Evolutionary conservation across 108 stramenopile species (phyloP), one percentile per base, ranked within the genome.

Genomic region (Pinguiococcus pyrenoidosus): DNA sequence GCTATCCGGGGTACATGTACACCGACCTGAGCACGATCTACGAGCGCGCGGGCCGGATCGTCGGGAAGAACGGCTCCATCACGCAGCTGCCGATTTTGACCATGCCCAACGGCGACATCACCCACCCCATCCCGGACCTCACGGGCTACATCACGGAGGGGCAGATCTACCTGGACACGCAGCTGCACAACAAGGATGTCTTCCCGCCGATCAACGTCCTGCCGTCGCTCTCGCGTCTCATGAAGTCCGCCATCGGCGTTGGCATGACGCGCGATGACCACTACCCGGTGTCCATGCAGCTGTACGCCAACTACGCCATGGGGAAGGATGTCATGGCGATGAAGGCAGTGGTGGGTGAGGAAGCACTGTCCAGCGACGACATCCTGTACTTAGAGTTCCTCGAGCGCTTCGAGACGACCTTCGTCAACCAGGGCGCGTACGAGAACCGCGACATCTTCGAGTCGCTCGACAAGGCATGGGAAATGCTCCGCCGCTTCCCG

Each of bases 81-180:
- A 99, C 96, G 25, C 96, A 99, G 84, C 77, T 99, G 46, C 96
- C 96, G 38, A 93, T 99, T 69, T 74, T 98, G 65, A 96, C 96
- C 49, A 99, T 99, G 96, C 96, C 96, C 53, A 99, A 99, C 88
- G 96, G 92, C 72, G 96, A 99, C 78, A 99, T 99, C 81, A 99
- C 96, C 37, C 96, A 99, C 73, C 96, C 96, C 47, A 99, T 99
- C 78, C 96, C 96, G 46, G 96, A 75, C 51, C 79, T 99, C 64
- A 99, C 96, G 40, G 96, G 96, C 47, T 99, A 99, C 79, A 99
- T 99, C 72, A 99, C 96, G 17, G 96, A 99, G 76, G 96, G 93
- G 46, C 96, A 95, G 74, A 94, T 93, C 56, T 92, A 91, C 73
- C 71, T 96, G 42, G 93, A 96, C 67, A 82, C 93, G 71, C 87